phyloP scores from a whole-genome alignment of 805 yeast genomes.

The Candida rishiriensis region DNA sequence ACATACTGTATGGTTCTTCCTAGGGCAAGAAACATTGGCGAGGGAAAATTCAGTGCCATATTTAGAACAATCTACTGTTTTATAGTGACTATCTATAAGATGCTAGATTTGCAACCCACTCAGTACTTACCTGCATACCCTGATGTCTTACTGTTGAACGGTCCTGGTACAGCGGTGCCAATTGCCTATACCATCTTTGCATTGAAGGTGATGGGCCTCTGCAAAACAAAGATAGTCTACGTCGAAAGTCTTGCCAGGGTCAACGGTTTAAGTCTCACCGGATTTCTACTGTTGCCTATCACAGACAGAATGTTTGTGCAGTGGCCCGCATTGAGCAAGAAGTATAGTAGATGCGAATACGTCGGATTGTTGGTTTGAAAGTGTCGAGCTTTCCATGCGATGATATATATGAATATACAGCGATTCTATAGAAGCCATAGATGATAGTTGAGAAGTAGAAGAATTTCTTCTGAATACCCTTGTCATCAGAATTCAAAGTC shows the following conservation, averaged over 20 bases:
- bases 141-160: slow-evolving; percentile 47
- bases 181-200: slow-evolving; percentile 53
- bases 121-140: slow-evolving; percentile 13
- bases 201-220: slow-evolving; percentile 43
- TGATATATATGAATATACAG: not conserved
- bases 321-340: slow-evolving; percentile 62
- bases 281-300: slow-evolving; percentile 63
- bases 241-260: slow-evolving; percentile 88
- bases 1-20: slow-evolving; percentile 16
- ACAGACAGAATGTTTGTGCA: slow-evolving; percentile 82
- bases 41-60: slow-evolving; percentile 28
- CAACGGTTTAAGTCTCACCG: slow-evolving; percentile 67
- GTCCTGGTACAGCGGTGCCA: slow-evolving; percentile 81
- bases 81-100: slow-evolving; percentile 11
- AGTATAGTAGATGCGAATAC: slow-evolving; percentile 61
- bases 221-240: slow-evolving; percentile 60
- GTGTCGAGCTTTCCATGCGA: not conserved
- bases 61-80: slow-evolving; percentile 32
- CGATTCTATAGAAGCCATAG: not conserved
- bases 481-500: slow-evolving; percentile 7
- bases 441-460: too few relatives aligned
- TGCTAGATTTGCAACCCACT: slow-evolving; percentile 5
- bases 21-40: slow-evolving; percentile 36
- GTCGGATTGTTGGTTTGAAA: slow-evolving; percentile 62
- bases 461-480: too few relatives aligned